Conservation (phyloP, 1,284 basidiomycete genomes). For the Tilletiopsis washingtonensis region DNA sequence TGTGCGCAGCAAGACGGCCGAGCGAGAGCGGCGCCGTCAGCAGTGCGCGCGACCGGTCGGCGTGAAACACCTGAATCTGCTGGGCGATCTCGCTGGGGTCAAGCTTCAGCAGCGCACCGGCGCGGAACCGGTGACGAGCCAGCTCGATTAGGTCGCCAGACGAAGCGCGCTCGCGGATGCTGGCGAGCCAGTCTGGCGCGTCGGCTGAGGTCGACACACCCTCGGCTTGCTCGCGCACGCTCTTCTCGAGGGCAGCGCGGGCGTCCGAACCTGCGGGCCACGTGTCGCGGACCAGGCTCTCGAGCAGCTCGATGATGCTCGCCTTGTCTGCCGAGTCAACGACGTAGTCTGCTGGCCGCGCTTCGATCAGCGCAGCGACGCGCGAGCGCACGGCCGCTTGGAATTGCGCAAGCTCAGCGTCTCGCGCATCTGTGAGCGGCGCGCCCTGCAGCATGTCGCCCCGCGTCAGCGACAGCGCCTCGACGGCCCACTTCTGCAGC, state of each 20-base stretch:
- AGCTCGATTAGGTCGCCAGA: too few species aligned
- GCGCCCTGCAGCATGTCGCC: neutral
- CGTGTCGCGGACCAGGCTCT: neutral
- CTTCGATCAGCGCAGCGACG: neutral
- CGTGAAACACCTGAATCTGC: constrained; percentile 42
- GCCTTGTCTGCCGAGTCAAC: neutral
- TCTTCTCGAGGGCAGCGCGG: too few species aligned
- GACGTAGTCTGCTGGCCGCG: neutral
- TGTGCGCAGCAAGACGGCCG: neutral
- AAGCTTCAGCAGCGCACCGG: constrained; percentile 17
- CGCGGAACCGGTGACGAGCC: neutral
- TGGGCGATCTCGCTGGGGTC: constrained; percentile 41
- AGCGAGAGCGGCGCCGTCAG: neutral
- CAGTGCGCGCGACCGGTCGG: constrained; percentile 17
- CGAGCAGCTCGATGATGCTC: neutral
- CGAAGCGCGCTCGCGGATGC: neutral
- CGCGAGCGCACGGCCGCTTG: neutral
- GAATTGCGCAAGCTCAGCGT: neutral
- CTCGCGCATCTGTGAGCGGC: neutral
- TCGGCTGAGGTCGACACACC: too few species aligned
- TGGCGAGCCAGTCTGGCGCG: neutral
- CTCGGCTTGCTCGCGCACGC: too few species aligned
- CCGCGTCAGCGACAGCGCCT: neutral
- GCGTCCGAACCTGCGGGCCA: neutral
- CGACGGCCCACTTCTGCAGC: neutral